Base-by-base conservation (phyloP, 2,329 filamentous ascomycete genomes). In the Aspergillus tamarii region DNA sequence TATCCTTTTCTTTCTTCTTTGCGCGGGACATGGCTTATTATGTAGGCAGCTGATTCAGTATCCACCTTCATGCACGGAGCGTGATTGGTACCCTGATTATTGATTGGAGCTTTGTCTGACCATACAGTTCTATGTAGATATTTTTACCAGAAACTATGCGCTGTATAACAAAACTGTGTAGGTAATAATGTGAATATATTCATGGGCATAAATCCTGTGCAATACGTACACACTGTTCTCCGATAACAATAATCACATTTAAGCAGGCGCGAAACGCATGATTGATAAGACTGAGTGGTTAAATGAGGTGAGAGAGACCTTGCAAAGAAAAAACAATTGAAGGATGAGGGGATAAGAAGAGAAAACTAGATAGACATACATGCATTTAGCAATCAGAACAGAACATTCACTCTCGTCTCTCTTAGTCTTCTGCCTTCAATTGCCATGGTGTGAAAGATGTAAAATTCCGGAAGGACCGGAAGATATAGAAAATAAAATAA, bases 401-500 rank as follows among this genome's bases (percentile, higher is more conserved):
- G 53, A 56, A 28, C 64, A 30, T 30, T 32, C 16, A n/a, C 11
- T 32, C 16, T 41, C 39, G n/a, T 41, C 11, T 30, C 39, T n/a
- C 39, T 41, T 41, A 19, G 16, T 41, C 10, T 26, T 30, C 16
- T 52, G 23, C 26, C 7, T 52, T 52, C 26, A 6, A 30, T 32
- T 16, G 16, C 28, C 28, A 41, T 41, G 16, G n/a, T 7, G 8
- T 41, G 16, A 41, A 52, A 21, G 5, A 12, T 12, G 19, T 52
- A n/a, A 19, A 21, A 52, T 52, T 8, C 48, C 10, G 26, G 46
- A 52, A 52, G 48, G 26, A 55, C 59, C 34, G 57, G 67, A 53
- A 62, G 46, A 54, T 39, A 50, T 43, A 61, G 63, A 62, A 23
- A 52, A 52, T 16, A 60, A 54, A 30, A 45, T 32, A 60, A 67